Evolutionary conservation across 2,329 filamentous ascomycete species (phyloP).

Genomic region (Fusarium humuli): DNA sequence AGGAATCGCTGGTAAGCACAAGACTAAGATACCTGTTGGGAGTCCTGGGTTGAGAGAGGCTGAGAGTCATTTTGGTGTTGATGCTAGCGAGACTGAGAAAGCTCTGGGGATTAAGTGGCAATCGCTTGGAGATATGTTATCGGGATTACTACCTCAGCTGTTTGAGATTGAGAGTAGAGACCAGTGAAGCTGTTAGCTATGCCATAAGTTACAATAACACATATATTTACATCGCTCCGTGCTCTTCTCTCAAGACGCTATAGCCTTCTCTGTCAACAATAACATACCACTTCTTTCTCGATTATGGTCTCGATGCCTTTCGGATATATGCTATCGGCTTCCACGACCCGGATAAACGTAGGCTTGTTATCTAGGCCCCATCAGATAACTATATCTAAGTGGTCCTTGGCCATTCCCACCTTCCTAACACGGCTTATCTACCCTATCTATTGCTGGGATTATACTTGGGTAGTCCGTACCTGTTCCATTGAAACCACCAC

Average conservation of each 20-base stretch:
- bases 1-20: not conserved
- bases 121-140: conserved; percentile 1
- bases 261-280: too few species aligned
- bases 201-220: too few species aligned
- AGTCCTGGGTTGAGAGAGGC: not conserved
- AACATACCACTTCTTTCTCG: too few species aligned
- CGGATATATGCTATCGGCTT: not conserved
- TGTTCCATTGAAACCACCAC: not conserved
- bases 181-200: not conserved
- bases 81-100: conserved; percentile 11
- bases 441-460: not conserved
- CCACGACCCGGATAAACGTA: not conserved
- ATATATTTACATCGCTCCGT: too few species aligned
- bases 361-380: not conserved
- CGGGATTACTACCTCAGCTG: not conserved
- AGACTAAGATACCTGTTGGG: not conserved
- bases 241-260: too few species aligned
- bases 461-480: not conserved
- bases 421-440: not conserved
- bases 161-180: not conserved
- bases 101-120: conserved; percentile 1
- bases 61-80: not conserved
- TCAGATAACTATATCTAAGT: not conserved
- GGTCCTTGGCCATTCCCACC: not conserved
- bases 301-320: not conserved